phyloP scores from a whole-genome alignment of 176 grass and related monocot genomes.

The Phoenix roebelenii region DNA sequence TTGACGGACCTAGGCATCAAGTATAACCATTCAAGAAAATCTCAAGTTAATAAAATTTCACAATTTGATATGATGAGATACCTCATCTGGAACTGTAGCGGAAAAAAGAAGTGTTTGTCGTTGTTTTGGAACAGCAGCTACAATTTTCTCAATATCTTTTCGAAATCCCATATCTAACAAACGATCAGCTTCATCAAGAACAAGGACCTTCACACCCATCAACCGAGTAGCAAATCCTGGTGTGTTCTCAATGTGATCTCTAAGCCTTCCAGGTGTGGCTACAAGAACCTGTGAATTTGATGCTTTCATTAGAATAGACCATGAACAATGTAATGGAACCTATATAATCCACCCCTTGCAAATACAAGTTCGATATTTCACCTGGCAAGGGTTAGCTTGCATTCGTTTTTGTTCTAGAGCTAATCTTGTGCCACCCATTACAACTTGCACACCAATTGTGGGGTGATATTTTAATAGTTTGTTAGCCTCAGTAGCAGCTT shows the following conservation, averaged over 20 bases:
- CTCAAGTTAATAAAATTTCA: too few species aligned
- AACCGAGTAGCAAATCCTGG: slow-evolving; percentile 80
- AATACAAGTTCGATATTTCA: neutral
- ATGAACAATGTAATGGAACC: neutral
- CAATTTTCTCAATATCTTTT: slow-evolving; percentile 87
- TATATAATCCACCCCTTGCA: neutral
- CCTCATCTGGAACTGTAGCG: slow-evolving; percentile 89
- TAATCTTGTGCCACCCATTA: slow-evolving; percentile 88
- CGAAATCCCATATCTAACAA: slow-evolving; percentile 98
- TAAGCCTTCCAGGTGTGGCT: slow-evolving; percentile 85
- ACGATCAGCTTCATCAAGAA: slow-evolving; percentile 96
- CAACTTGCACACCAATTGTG: slow-evolving; percentile 79
- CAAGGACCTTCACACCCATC: slow-evolving; percentile 76
- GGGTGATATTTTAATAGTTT: slow-evolving; percentile 87
- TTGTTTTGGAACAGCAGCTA: slow-evolving; percentile 74
- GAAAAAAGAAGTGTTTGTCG: slow-evolving; percentile 91
- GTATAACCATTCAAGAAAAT: slow-evolving; percentile 1
- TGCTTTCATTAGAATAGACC: slow-evolving; percentile 8
- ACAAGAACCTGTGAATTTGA: slow-evolving; percentile 58
- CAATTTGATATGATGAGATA: slow-evolving; percentile 15
- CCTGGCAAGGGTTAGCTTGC: slow-evolving; percentile 90
- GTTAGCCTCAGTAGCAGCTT: slow-evolving; percentile 66
- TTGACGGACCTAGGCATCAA: slow-evolving; percentile 74
- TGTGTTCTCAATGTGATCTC: slow-evolving; percentile 97
- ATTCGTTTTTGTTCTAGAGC: slow-evolving; percentile 80